Percentiles rank a stretch among this genome's conserved stretches.
phyloP scores from a whole-genome alignment of 345 rosid species.

The Euphorbia pulcherrima region DNA sequence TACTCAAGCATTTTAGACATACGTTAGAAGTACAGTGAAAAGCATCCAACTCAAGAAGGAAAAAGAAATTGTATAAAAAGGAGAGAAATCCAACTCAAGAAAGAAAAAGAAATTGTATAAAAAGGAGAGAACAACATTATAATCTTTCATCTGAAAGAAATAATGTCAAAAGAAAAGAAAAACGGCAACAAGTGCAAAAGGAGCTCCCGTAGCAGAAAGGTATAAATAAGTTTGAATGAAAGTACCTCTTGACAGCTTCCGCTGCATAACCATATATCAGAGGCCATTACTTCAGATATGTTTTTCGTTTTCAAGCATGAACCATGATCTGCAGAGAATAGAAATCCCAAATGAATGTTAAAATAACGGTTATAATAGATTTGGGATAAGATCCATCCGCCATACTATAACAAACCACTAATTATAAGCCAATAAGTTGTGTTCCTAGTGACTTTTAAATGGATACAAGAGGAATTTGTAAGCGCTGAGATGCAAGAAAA shows the following conservation, averaged over 20 bases:
- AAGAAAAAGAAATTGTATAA: not conserved
- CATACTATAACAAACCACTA: not conserved
- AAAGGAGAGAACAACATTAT: not conserved
- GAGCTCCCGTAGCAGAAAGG: not conserved
- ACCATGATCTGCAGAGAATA: conserved; percentile 57
- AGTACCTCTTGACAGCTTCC: conserved; percentile 69
- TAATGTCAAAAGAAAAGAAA: not conserved
- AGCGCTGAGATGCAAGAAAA: not conserved
- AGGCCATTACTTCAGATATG: conserved; percentile 33
- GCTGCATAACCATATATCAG: conserved; percentile 66
- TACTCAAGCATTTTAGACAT: not conserved
- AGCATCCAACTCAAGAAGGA: too few species aligned
- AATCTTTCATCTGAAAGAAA: not conserved
- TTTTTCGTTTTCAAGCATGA: conserved; percentile 47
- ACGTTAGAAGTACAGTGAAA: not conserved
- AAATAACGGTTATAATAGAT: conserved; percentile 11
- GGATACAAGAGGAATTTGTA: not conserved
- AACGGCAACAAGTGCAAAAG: not conserved
- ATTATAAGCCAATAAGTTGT: not conserved
- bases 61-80: too few species aligned
- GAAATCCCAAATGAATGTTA: conserved; percentile 19
- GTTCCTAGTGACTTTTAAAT: not conserved
- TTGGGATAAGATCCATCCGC: not conserved
- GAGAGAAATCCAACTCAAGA: not conserved
- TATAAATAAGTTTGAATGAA: not conserved